These are phyloP conservation scores for Exsudoporus frostii DNA, from an alignment of 768 basidiomycete species.

Conservation along the genomic window DNA sequence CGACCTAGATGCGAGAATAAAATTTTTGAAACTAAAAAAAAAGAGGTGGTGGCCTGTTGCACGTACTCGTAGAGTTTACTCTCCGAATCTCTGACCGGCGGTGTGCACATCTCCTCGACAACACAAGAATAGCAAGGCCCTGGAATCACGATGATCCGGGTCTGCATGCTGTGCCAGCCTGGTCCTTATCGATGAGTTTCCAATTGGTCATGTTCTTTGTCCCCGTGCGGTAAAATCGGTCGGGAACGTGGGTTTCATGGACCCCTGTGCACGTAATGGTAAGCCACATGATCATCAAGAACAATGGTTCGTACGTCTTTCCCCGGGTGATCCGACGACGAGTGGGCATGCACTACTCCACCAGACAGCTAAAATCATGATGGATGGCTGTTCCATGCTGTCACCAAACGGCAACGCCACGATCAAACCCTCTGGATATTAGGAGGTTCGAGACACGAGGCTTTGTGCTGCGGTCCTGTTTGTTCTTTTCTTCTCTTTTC, in stretches of 20 bases:
- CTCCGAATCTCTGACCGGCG: not conserved
- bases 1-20: not conserved
- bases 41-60: no score
- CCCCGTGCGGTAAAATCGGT: not conserved
- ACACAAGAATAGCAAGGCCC: not conserved
- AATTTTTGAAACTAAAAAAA: not conserved
- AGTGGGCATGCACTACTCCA: not conserved
- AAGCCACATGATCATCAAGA: not conserved
- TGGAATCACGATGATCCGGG: not conserved
- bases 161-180: not conserved
- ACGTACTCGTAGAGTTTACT: conserved; percentile 4
- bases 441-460: not conserved
- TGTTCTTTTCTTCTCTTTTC: not conserved
- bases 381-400: conserved; percentile 3
- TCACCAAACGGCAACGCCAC: conserved; percentile 11
- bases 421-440: conserved; percentile 5
- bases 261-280: conserved; percentile 8
- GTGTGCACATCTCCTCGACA: not conserved
- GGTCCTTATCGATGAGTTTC: not conserved
- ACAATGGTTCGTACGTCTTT: conserved; percentile 4
- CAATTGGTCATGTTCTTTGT: not conserved
- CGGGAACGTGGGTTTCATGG: not conserved
- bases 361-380: not conserved
- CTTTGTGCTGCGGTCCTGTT: not conserved
- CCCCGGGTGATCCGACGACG: conserved; percentile 9